phyloP scores from a whole-genome alignment of 192 early-diverging fungal genomes.

The Coemansia pectinata region DNA sequence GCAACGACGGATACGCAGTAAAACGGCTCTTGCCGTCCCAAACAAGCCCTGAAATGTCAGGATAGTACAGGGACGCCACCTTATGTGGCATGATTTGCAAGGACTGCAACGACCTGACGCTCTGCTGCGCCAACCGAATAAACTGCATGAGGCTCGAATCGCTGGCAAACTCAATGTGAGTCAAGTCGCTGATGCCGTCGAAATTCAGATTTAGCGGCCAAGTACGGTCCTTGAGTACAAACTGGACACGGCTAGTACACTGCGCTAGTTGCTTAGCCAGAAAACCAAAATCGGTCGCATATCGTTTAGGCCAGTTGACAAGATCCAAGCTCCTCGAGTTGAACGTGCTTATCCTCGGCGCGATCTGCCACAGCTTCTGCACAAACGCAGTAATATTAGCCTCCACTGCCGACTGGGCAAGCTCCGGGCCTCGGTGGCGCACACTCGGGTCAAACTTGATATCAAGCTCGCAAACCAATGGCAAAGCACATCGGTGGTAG shows the following conservation, averaged over 20 bases:
- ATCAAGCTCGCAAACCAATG: neutral
- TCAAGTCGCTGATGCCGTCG: neutral
- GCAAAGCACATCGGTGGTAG: neutral
- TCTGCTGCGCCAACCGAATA: neutral
- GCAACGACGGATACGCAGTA: neutral
- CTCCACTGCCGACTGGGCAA: neutral
- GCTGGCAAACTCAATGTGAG: neutral
- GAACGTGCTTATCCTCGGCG: neutral
- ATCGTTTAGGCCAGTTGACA: neutral
- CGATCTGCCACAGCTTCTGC: neutral
- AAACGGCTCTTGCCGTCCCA: neutral
- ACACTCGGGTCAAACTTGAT: neutral
- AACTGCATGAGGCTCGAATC: neutral
- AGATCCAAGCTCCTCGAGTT: neutral
- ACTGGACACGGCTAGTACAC: neutral
- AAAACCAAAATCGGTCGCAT: neutral
- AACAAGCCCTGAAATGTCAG: neutral
- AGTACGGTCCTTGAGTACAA: neutral
- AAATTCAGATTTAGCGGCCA: neutral
- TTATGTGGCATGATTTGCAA: neutral
- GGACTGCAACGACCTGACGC: neutral
- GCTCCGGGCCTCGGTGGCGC: neutral
- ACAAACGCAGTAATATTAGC: neutral
- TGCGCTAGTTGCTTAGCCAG: neutral
- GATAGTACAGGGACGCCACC: neutral